These are phyloP conservation scores for Colletotrichum aenigma DNA, from an alignment of 2,329 filamentous ascomycete species.

Conservation along the genomic window DNA sequence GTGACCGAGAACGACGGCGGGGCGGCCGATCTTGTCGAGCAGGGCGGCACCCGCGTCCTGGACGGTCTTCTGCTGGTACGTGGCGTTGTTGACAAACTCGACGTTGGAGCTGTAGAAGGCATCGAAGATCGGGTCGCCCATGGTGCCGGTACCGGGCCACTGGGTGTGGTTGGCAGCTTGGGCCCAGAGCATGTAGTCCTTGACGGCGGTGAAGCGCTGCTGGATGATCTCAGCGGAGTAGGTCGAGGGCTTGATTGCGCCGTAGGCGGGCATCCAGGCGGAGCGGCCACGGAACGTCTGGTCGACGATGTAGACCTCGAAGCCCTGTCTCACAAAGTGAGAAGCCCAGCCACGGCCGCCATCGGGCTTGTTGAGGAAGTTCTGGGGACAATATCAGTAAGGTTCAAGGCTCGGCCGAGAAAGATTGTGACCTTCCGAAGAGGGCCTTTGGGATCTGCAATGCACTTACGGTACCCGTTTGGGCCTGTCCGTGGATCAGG, in stretches of 20 bases:
- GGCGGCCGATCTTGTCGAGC: slow-evolving; percentile 45
- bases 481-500: slow-evolving; percentile 46
- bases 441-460: not conserved
- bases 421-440: not conserved
- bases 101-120: slow-evolving; percentile 44
- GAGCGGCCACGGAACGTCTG: slow-evolving; percentile 50
- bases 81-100: slow-evolving; percentile 36
- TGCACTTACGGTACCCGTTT: slow-evolving; percentile 41
- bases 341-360: slow-evolving; percentile 52
- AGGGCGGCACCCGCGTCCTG: slow-evolving; percentile 44
- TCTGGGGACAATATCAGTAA: slow-evolving; percentile 27
- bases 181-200: slow-evolving; percentile 39
- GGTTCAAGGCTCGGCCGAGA: not conserved
- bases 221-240: slow-evolving; percentile 39
- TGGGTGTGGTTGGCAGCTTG: slow-evolving; percentile 44
- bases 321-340: slow-evolving; percentile 48
- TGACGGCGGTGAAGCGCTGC: slow-evolving; percentile 40
- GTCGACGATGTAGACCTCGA: slow-evolving; percentile 52
- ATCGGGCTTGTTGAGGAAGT: slow-evolving; percentile 52
- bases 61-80: slow-evolving; percentile 38
- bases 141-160: slow-evolving; percentile 43
- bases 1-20: slow-evolving; percentile 45
- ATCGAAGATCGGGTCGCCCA: slow-evolving; percentile 45
- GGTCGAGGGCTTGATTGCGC: slow-evolving; percentile 23
- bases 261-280: slow-evolving; percentile 38